phyloP scores from a whole-genome alignment of 2,329 filamentous ascomycete genomes.

The Penicillium decumbens region DNA sequence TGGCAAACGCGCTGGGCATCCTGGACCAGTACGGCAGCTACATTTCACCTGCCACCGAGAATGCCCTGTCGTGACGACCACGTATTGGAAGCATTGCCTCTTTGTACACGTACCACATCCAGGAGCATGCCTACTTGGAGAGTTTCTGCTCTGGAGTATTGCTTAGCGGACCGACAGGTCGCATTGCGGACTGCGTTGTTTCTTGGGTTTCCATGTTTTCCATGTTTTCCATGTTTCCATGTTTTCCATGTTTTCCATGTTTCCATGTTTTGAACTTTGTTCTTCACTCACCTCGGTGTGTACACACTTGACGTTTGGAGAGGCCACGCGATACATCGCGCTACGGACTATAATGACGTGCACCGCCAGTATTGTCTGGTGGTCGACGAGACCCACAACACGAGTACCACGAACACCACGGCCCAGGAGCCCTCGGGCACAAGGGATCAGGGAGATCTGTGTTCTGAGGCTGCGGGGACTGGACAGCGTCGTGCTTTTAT shows the following conservation, averaged over 20 bases:
- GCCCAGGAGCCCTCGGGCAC: background rate
- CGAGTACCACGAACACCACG: conserved; percentile 6
- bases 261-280: background rate
- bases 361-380: conserved; percentile 11
- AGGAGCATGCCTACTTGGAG: background rate
- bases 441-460: background rate
- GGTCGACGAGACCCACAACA: conserved; percentile 16
- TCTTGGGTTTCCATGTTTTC: background rate
- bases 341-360: conserved; percentile 22
- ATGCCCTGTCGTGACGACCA: conserved; percentile 6
- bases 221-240: too few relatives aligned
- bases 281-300: conserved; percentile 3
- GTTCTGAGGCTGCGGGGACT: background rate
- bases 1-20: conserved; percentile 26
- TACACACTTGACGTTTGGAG: conserved; percentile 8
- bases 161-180: background rate
- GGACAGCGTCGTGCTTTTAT: conserved; percentile 5
- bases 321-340: conserved; percentile 9
- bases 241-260: background rate
- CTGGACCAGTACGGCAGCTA: conserved; percentile 22
- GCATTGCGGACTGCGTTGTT: background rate
- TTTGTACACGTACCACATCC: conserved; percentile 1
- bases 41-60: conserved; percentile 16
- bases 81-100: background rate
- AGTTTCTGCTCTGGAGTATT: background rate